These are phyloP conservation scores for Acacia pycnantha DNA, from an alignment of 331 rosid genomes.

Conservation along the genomic window DNA sequence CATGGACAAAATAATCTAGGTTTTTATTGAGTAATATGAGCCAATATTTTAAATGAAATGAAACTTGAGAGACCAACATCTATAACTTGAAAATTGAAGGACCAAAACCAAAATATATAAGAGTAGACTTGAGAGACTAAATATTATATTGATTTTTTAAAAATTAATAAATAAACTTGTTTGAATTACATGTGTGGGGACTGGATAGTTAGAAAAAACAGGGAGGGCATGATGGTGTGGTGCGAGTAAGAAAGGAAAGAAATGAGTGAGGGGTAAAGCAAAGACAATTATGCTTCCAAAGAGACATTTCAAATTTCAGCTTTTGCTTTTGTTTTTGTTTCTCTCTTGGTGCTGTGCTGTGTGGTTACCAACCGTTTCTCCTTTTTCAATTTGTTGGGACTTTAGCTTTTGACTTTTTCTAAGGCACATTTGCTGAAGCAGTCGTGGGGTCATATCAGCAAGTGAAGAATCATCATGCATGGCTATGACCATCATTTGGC, in stretches of 20 bases:
- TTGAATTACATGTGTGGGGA: constrained; percentile 62
- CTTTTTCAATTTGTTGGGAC: constrained; percentile 6
- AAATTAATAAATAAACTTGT: not conserved
- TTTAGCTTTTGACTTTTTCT: constrained; percentile 18
- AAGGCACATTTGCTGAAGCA: constrained; percentile 34
- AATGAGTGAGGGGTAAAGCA: constrained; percentile 19
- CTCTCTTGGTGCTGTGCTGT: constrained; percentile 28
- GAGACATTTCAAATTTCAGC: constrained; percentile 93
- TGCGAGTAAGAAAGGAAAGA: constrained; percentile 37
- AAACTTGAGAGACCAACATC: too few species aligned
- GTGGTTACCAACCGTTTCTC: constrained; percentile 57
- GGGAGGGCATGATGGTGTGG: constrained; percentile 28
- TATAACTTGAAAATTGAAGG: too few species aligned
- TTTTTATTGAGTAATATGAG: too few species aligned
- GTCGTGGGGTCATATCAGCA: constrained; percentile 39
- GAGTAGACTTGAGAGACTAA: too few species aligned
- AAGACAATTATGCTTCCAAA: constrained; percentile 51
- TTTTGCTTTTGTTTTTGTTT: constrained; percentile 62
- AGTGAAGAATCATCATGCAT: constrained; percentile 19
- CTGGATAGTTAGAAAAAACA: constrained; percentile 72
- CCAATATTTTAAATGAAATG: too few species aligned
- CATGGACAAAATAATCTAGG: accelerated
- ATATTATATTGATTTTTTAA: too few species aligned
- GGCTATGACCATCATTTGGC: constrained; percentile 38
- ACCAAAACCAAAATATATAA: too few species aligned